Base-by-base conservation (phyloP, 306 rosid genomes). In the Lathyrus tuberosus region DNA sequence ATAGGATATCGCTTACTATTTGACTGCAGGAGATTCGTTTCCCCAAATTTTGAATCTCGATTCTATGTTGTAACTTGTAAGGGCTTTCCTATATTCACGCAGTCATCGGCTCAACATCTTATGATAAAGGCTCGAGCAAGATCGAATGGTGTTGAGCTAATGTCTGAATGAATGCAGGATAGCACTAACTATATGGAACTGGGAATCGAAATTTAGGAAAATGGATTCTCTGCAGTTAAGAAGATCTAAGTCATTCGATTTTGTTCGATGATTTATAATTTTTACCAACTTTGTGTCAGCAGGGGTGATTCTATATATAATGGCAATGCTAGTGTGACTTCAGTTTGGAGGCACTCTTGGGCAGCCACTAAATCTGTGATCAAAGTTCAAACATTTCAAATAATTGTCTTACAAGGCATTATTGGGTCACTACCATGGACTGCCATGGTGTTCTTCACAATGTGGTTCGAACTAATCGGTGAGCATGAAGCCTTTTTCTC, bases 391-490 rank as follows among this genome's bases (percentile, higher is more conserved):
- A 94, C 99, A 48, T 94, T 94, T 79, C 96, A 87, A 81, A 80
- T 94, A 47, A 88, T 94, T 60, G 99, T 94, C 74, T 62, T 94
- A 81, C 99, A 91, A 82, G 97, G 99, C 24, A 69, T 91, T 65
- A 78, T 94, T 65, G 97, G 97, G 33, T 94, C 97, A 6, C 86
- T 94, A 31, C 99, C 99, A n/a, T 94, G 99, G 99, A 94, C 97
- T 57, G 97, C 99, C 81, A 94, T 91, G 99, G 99, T 94, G 80
- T 94, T 94, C 89, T 91, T 94, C 88, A 94, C 99, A 42, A 91
- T 94, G 99, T 94, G 99, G 99, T 94, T 94, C 38, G 89, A 94
- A 84, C 82, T 94, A 58, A 86, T 94, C 11, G 99, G 99, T 91
- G 82, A 78, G 87, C 46, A 62, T 70, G 48, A 65, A 62, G 26